Base-by-base conservation (phyloP, 495 filamentous ascomycete genomes). In the Talaromyces stipitatus region DNA sequence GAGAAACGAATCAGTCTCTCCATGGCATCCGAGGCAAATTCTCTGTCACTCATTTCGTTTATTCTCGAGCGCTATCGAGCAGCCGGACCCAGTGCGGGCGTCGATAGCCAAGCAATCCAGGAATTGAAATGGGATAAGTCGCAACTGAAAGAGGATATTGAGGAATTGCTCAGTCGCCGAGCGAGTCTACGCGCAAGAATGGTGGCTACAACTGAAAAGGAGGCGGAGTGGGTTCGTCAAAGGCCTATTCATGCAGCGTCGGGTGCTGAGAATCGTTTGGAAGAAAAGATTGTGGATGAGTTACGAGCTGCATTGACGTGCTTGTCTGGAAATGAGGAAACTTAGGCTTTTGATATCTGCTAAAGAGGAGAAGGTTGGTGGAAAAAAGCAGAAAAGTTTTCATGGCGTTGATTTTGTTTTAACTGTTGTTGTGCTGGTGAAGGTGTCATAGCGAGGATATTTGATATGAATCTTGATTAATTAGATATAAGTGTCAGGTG, bases 21-120 rank as follows among this genome's bases (percentile, higher is more conserved):
- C 50, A 82, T 88, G 61, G 82, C 85, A 27, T 83, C 82, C 0
- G 91, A 97, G 72, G 79, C 85, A 4, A 87, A 92, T 63, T 85
- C 83, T 1, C 78, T 96, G 1, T 83, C 88, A 10, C 77, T 95
- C 29, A 78, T 96, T 55, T 80, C 79, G 1, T 75, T 78, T 29
- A 85, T 92, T 11, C 71, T 96, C 0, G 75, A 75, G 4, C 77
- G 74, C 3, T 78, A 85, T 63, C 77, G 89, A 5, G 70, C 78
- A 32, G 80, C 80, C 8, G 85, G 84, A 29, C 69, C 78, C 27
- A 79, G 78, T 24, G 75, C 75, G 0, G 84, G 78, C 1, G 66
- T 86, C 14, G 79, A 86, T 27, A 77, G 82, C 8, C 67, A 68
- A n/a, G 75, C 83, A 16, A 83, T 96, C 11, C 72, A 75, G 54